phyloP scores from a whole-genome alignment of 116 monocot species.

The Posidonia oceanica region DNA sequence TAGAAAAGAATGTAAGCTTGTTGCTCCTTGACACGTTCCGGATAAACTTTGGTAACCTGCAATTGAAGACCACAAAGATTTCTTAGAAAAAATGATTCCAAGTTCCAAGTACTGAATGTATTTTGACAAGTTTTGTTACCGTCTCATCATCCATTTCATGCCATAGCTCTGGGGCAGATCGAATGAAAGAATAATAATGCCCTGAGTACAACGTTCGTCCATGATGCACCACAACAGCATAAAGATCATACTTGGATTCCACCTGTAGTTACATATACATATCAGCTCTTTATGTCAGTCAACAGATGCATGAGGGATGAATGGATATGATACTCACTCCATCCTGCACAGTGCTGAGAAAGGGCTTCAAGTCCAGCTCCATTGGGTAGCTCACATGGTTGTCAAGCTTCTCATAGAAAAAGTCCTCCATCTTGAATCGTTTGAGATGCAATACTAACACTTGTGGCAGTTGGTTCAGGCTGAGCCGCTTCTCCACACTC shows the following conservation, averaged over 20 bases:
- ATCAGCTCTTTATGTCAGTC: neutral
- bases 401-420: constrained; percentile 34
- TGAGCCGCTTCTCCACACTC: constrained; percentile 50
- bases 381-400: constrained; percentile 51
- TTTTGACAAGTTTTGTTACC: constrained; percentile 17
- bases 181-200: constrained; percentile 60
- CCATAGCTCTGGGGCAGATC: constrained; percentile 61
- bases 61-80: neutral
- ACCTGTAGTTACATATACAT: constrained; percentile 23
- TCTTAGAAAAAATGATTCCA: neutral
- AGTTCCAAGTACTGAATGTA: neutral
- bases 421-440: constrained; percentile 36
- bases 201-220: constrained; percentile 39
- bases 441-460: constrained; percentile 68
- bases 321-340: neutral
- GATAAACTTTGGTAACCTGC: constrained; percentile 36
- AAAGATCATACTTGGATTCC: constrained; percentile 52
- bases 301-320: neutral
- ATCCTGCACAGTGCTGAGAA: constrained; percentile 10
- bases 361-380: constrained; percentile 60
- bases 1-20: constrained; percentile 83
- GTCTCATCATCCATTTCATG: constrained; percentile 48
- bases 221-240: constrained; percentile 66
- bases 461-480: constrained; percentile 39
- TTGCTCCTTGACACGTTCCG: constrained; percentile 22